Evolutionary conservation across 345 rosid genomes (phyloP).

Genomic region (Nasturtium officinale): DNA sequence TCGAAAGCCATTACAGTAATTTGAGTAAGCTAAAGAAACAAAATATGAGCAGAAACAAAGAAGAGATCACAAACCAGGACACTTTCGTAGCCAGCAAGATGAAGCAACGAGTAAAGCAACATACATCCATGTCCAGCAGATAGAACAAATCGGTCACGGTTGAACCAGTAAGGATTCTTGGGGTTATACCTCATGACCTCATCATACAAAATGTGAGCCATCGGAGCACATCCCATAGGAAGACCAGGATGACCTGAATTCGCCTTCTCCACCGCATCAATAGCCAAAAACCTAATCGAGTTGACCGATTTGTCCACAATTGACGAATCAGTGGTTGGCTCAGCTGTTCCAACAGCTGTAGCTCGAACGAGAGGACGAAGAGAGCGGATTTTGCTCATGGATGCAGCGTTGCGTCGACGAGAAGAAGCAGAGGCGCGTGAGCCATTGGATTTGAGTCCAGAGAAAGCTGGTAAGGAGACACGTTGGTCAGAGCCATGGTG

Average conservation of each 20-base stretch:
- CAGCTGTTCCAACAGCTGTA: constrained; percentile 34
- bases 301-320: constrained; percentile 54
- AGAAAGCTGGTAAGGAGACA: constrained; percentile 50
- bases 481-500: constrained; percentile 54
- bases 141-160: constrained; percentile 91
- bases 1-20: not conserved
- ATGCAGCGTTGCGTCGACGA: constrained; percentile 33
- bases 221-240: constrained; percentile 70
- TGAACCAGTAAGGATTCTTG: constrained; percentile 98
- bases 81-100: constrained; percentile 96
- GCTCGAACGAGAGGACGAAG: constrained; percentile 45
- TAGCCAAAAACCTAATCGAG: constrained; percentile 53
- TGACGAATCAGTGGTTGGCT: constrained; percentile 39
- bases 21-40: not conserved
- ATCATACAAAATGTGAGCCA: constrained; percentile 94
- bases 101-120: constrained; percentile 93
- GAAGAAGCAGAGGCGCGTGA: constrained; percentile 44
- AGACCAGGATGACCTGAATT: constrained; percentile 66
- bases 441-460: constrained; percentile 57
- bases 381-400: constrained; percentile 35
- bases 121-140: constrained; percentile 99
- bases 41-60: not conserved
- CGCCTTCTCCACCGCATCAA: constrained; percentile 64
- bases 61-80: constrained; percentile 56
- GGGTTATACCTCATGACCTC: constrained; percentile 99